Base-by-base conservation (phyloP, 1,284 basidiomycete genomes). In the Exobasidium rhododendri region DNA sequence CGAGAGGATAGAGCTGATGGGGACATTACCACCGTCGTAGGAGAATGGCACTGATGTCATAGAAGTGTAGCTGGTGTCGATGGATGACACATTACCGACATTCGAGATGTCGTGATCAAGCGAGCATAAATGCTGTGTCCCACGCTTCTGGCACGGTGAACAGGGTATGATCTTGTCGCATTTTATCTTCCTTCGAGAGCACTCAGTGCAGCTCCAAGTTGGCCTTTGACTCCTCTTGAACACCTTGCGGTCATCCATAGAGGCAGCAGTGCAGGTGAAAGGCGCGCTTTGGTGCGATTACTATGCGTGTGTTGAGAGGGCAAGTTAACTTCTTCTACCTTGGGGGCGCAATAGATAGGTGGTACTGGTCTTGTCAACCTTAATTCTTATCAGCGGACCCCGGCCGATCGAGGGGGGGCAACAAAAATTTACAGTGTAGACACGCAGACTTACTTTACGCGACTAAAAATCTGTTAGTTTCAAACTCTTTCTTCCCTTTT, bases 111-210 rank as follows among this genome's bases (percentile, higher is more conserved):
- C 47, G 28, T 50, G 47, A 50, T 50, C 47, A 4, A 50, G 28
- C n/a, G 52, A 55, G 35, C 69, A 71, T 22, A 62, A 56, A 30
- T 71, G 67, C 13, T 62, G 61, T 26, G 59, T 60, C 26, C 66
- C 65, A 4, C 71, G 64, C 30, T 72, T 68, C 55, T 68, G 44
- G 57, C 72, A 74, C 0, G 72, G 66, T 11, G 65, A 59, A 44
- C 71, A 73, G 0, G 71, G 71, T 20, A 69, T 67, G 57, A 69
- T 63, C 56, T 69, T 71, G 56, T 73, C 69, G 62, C 71, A 73
- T 50, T 64, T 65, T 22, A 67, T 67, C 63, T 73, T 73, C 4
- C 71, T 58, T 11, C 69, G 40, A 3, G 67, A 65, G 32, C 71
- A 73, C 57, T 74, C 72, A 26, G 70, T 69, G 52, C 72, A 74